Conservation (phyloP, 1,139 yeast species). For the Hyphopichia pseudoburtonii region DNA sequence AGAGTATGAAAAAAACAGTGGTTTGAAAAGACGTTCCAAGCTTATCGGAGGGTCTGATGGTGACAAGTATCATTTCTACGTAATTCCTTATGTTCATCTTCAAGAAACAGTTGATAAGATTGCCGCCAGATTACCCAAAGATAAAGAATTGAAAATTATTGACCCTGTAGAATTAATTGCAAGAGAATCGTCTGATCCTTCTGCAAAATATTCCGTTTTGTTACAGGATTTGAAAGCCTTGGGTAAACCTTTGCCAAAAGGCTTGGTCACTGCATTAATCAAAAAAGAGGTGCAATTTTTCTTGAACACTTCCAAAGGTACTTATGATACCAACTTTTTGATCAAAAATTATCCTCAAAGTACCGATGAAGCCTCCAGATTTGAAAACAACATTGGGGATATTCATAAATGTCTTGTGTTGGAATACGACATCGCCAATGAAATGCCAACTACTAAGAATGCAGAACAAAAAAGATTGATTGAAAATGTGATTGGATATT, state of each 20-base stretch:
- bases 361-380: constrained; percentile 62
- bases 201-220: constrained; percentile 41
- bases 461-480: constrained; percentile 31
- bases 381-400: constrained; percentile 55
- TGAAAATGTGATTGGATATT: constrained; percentile 53
- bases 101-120: constrained; percentile 20
- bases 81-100: constrained; percentile 41
- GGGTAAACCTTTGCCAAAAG: constrained; percentile 50
- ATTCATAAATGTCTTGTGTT: constrained; percentile 42
- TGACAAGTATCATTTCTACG: constrained; percentile 39
- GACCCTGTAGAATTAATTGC: constrained; percentile 47
- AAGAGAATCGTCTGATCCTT: constrained; percentile 40
- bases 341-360: constrained; percentile 56
- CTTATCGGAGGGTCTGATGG: constrained; percentile 32
- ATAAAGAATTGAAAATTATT: constrained; percentile 44
- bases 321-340: constrained; percentile 45
- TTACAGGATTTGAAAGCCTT: constrained; percentile 39
- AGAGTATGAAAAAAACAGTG: constrained; percentile 47
- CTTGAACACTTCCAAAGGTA: constrained; percentile 42
- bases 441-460: constrained; percentile 22
- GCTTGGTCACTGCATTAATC: constrained; percentile 57
- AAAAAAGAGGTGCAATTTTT: constrained; percentile 44
- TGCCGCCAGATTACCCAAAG: constrained; percentile 15
- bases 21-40: constrained; percentile 55
- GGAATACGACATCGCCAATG: constrained; percentile 26